Evolutionary conservation across 805 yeast genomes (phyloP), one percentile per base, ranked within the genome.

Genomic region (Candida ficus): DNA sequence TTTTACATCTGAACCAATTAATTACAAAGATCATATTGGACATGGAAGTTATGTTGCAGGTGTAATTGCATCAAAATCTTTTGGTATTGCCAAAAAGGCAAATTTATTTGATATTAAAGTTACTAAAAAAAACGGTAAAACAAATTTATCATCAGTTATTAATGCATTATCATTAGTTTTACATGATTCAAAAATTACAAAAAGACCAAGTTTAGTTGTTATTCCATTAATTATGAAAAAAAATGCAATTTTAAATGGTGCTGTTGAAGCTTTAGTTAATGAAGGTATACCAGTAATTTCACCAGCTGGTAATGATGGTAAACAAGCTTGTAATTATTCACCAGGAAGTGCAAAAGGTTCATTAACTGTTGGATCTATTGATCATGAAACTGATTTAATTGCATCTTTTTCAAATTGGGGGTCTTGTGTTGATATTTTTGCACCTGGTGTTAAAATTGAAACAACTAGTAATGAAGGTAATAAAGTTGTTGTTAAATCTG

Each of bases 321-420:
- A 48, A 14, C 62, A 62, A 38, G 74, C 78, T 2, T 75, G 79
- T 48, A 46, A 54, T 5, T 63, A 53, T 35, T 70, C 76, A 17
- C 79, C 80, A 4, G 67, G 73, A 4, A 64, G 74, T 29, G 68
- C 75, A 3, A 67, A 63, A 7, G 70, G 70, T 27, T 84, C 87
- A 0, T 73, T 88, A 11, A 80, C 95, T 0, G 95, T 90, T 4
- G 97, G 96, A 1, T 91, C 96, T 3, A 76, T 87, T 35, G 90
- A 89, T 54, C 91, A 81, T 54, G 59, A 71, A n/a, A 68, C 68
- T 10, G 57, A 87, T 53, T 54, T 68, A 2, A 70, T 89, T 31
- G 91, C 63, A 3, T 14, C 46, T 1, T 59, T 60, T 33, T 56
- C 60, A 21, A 73, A 74, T 56, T 70, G 66, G 66, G 80, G 79